A percentile compares a stretch with the other conserved stretches of the same genome.
These are phyloP conservation scores for Microsporum audouinii DNA, from an alignment of 2,329 filamentous ascomycete species.

Conservation along the genomic window DNA sequence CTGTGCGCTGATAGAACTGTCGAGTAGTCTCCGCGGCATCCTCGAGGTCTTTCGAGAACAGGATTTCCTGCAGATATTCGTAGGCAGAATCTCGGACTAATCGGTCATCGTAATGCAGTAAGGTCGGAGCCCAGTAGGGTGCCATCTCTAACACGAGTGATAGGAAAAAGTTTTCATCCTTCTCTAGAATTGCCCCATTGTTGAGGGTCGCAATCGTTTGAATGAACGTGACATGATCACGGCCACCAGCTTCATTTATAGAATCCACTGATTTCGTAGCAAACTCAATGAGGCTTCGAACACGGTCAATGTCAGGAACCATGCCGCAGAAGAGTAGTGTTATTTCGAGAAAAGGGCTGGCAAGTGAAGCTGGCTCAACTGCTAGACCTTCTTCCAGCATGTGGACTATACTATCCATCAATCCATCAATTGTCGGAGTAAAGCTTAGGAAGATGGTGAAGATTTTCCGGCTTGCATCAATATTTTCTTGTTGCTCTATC, in stretches of 20 bases:
- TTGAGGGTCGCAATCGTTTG: constrained; percentile 33
- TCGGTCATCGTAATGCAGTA: constrained; percentile 42
- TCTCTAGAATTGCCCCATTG: constrained; percentile 28
- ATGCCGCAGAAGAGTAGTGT: constrained; percentile 43
- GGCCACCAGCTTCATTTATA: constrained; percentile 38
- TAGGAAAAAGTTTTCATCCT: constrained; percentile 25
- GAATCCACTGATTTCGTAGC: constrained; percentile 38
- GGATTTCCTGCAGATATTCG: constrained; percentile 31
- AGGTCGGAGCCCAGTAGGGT: constrained; percentile 40
- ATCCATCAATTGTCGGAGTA: constrained; percentile 41
- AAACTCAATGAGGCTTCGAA: constrained; percentile 30
- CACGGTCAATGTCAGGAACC: constrained; percentile 26
- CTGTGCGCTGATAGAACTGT: constrained; percentile 21
- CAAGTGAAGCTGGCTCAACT: constrained; percentile 38
- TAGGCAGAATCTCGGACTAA: constrained; percentile 36
- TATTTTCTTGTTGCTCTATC: constrained; percentile 50
- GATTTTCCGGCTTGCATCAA: constrained; percentile 43
- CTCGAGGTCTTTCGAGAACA: constrained; percentile 31
- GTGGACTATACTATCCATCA: constrained; percentile 37
- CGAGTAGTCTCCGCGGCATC: constrained; percentile 21
- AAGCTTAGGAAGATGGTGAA: constrained; percentile 45
- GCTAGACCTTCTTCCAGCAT: constrained; percentile 46
- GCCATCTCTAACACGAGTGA: constrained; percentile 31
- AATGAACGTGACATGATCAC: constrained; percentile 43
- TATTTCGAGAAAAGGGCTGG: constrained; percentile 48